phyloP scores from a whole-genome alignment of 805 yeast genomes.

The Isabelozyma gotoi region DNA sequence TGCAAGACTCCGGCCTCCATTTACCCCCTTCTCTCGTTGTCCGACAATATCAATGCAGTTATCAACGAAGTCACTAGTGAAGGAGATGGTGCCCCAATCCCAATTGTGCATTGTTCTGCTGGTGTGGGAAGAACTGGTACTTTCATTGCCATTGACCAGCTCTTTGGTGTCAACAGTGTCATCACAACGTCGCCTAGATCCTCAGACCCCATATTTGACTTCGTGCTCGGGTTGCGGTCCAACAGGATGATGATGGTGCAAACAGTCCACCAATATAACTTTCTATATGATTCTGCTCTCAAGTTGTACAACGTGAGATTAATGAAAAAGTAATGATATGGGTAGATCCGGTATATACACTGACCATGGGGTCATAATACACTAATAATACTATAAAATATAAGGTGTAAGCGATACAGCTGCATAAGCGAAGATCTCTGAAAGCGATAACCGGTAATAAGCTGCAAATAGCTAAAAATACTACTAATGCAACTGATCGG shows the following conservation, averaged over 20 bases:
- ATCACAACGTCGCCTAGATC: background rate
- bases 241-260: conserved; percentile 46
- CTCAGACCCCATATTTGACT: conserved; percentile 26
- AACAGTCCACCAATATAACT: conserved; percentile 35
- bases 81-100: conserved; percentile 11
- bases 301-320: background rate
- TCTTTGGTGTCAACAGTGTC: conserved; percentile 14
- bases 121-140: conserved; percentile 50
- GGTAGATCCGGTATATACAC: too few relatives aligned
- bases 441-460: too few relatives aligned
- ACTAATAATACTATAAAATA: too few relatives aligned
- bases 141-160: conserved; percentile 35
- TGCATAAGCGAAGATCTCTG: too few relatives aligned
- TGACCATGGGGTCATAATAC: too few relatives aligned
- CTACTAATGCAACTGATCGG: too few relatives aligned
- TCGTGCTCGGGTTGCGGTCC: conserved; percentile 27
- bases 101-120: conserved; percentile 46
- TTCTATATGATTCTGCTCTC: conserved; percentile 27
- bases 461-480: too few relatives aligned
- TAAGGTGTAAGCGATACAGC: too few relatives aligned
- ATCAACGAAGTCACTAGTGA: background rate
- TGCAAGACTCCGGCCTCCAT: conserved; percentile 36
- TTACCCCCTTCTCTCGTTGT: conserved; percentile 26
- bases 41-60: conserved; percentile 16
- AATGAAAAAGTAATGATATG: too few relatives aligned